These are phyloP conservation scores for Fragaria ananassa DNA, from an alignment of 306 rosid species.

Conservation along the genomic window DNA sequence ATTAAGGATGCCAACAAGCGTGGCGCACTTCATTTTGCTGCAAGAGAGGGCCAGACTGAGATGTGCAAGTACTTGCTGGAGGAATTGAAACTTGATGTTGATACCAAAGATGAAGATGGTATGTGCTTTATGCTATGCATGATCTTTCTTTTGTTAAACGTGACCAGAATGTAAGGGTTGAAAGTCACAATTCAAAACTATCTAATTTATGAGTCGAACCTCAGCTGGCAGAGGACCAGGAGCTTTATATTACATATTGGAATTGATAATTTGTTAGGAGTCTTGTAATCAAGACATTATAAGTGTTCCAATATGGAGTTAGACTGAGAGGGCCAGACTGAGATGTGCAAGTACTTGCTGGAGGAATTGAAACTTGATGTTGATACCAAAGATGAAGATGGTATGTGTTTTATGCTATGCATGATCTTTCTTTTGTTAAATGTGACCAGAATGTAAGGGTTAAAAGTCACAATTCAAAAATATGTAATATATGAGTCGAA, in stretches of 20 bases:
- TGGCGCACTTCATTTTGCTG: constrained; percentile 90
- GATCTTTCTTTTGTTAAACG: background rate
- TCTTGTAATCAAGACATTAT: background rate
- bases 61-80: constrained; percentile 66
- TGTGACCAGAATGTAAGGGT: background rate
- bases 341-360: constrained; percentile 67
- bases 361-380: constrained; percentile 72
- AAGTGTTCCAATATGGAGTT: background rate
- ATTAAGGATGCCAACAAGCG: constrained; percentile 90
- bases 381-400: constrained; percentile 86
- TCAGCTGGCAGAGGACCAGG: background rate
- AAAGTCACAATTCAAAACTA: background rate
- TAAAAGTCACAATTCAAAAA: background rate
- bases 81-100: constrained; percentile 72
- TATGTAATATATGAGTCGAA: background rate
- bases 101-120: constrained; percentile 90
- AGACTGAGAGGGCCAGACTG: constrained; percentile 80
- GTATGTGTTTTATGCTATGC: constrained; percentile 24
- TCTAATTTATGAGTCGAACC: background rate
- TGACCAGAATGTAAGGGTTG: background rate
- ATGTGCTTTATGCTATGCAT: background rate
- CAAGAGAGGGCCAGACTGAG: constrained; percentile 78
- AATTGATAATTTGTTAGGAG: background rate
- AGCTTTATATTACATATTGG: background rate
- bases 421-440: background rate